These are phyloP conservation scores for Cercospora zeae-maydis DNA, from an alignment of 2,329 filamentous ascomycete species.

Conservation along the genomic window DNA sequence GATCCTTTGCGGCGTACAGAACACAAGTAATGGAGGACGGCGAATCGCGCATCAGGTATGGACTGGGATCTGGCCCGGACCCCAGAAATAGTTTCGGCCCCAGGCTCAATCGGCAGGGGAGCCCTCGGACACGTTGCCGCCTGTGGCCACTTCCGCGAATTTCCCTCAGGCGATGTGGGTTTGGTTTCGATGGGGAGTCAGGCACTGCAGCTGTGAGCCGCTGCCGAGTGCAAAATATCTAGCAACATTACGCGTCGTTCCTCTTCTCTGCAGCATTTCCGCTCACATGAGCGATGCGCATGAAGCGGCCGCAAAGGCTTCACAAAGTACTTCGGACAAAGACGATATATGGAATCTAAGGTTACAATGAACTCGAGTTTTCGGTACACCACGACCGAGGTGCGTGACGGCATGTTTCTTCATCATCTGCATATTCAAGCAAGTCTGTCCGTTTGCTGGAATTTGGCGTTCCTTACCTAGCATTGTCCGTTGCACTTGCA, in stretches of 20 bases:
- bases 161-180: conserved; percentile 1
- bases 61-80: not conserved
- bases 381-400: not conserved
- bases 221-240: not conserved
- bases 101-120: conserved; percentile 3
- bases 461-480: not conserved
- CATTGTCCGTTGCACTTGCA: not conserved
- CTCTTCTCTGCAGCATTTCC: not conserved
- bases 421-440: not conserved
- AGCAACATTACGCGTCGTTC: not conserved
- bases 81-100: conserved; percentile 2
- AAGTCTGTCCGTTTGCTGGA: not conserved
- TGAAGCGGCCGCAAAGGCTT: not conserved
- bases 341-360: conserved; percentile 1
- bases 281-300: conserved; percentile 7
- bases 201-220: not conserved
- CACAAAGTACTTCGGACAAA: conserved; percentile 8
- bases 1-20: not conserved
- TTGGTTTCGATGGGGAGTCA: not conserved
- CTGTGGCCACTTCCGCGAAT: not conserved
- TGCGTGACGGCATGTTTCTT: not conserved
- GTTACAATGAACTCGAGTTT: not conserved
- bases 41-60: not conserved
- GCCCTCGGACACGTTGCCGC: not conserved
- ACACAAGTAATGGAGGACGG: not conserved